phyloP scores from a whole-genome alignment of 1,284 basidiomycete genomes.

The Sporisorium scitamineum region DNA sequence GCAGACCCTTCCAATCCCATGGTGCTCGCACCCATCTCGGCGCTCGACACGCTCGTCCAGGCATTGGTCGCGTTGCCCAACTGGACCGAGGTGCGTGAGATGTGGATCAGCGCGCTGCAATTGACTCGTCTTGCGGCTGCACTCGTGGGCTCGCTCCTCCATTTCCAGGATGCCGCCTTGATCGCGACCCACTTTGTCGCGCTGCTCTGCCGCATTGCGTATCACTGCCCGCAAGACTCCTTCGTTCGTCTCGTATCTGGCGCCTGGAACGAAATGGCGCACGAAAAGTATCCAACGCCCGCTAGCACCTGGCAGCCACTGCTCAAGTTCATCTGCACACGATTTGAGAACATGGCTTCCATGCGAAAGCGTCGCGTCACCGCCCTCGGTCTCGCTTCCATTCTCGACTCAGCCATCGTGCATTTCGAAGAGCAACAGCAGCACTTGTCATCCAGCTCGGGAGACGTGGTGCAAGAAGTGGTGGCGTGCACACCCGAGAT shows the following conservation, averaged over 20 bases:
- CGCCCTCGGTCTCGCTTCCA: conserved; percentile 57
- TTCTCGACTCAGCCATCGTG: conserved; percentile 32
- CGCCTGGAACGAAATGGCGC: conserved; percentile 29
- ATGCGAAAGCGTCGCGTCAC: conserved; percentile 55
- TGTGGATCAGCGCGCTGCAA: conserved; percentile 48
- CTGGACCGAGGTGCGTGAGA: conserved; percentile 37
- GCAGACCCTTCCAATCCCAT: conserved; percentile 57
- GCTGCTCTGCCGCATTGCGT: conserved; percentile 59
- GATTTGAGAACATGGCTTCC: conserved; percentile 64
- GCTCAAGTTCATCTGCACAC: conserved; percentile 39
- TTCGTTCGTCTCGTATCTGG: conserved; percentile 56
- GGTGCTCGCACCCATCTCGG: conserved; percentile 57
- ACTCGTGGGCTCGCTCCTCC: conserved; percentile 54
- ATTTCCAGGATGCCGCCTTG: conserved; percentile 54
- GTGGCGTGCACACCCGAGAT: conserved; percentile 47
- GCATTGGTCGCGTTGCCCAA: conserved; percentile 42
- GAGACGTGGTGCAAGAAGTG: conserved; percentile 15
- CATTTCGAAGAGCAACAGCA: conserved; percentile 20
- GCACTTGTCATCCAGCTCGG: background rate
- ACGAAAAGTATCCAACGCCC: conserved; percentile 18
- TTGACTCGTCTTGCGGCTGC: conserved; percentile 49
- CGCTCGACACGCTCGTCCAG: conserved; percentile 59
- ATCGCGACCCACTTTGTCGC: conserved; percentile 58
- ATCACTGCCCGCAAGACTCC: conserved; percentile 30
- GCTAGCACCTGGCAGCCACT: conserved; percentile 39